These are phyloP conservation scores for Heracleum sosnowskyi DNA, from an alignment of 129 eudicot genomes.

Conservation along the genomic window DNA sequence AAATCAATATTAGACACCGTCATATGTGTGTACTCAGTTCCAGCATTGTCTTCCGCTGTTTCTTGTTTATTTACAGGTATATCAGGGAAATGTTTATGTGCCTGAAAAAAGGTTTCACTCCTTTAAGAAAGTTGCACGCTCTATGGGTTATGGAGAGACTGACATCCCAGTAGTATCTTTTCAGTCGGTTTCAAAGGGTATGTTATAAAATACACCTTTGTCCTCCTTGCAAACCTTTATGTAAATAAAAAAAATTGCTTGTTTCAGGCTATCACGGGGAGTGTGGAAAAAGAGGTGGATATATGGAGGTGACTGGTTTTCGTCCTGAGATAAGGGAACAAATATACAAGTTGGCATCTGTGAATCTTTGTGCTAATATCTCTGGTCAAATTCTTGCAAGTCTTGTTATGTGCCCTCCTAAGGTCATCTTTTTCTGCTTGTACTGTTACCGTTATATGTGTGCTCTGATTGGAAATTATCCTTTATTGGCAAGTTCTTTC, in stretches of 20 bases:
- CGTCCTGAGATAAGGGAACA: constrained; percentile 88
- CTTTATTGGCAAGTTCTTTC: neutral
- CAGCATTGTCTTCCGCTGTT: neutral
- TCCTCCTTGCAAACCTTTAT: neutral
- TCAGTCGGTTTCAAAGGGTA: constrained; percentile 96
- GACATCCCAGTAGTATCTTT: constrained; percentile 90
- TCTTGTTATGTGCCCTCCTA: constrained; percentile 97
- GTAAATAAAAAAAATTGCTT: neutral
- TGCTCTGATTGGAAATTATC: neutral
- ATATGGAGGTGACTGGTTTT: constrained; percentile 98
- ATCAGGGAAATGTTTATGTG: constrained; percentile 82
- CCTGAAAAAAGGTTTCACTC: constrained; percentile 91
- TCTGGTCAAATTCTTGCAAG: constrained; percentile 98
- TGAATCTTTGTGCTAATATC: constrained; percentile 83
- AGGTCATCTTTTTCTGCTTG: constrained; percentile 30
- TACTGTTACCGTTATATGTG: neutral
- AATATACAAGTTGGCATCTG: constrained; percentile 95
- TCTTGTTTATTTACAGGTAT: constrained; percentile 46
- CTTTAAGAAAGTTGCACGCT: constrained; percentile 78
- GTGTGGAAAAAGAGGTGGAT: constrained; percentile 98
- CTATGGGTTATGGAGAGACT: constrained; percentile 85
- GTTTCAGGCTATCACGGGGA: constrained; percentile 83
- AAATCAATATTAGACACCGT: neutral
- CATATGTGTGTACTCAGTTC: neutral
- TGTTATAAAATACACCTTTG: neutral